A percentile compares a stretch with the other conserved stretches of the same genome.
phyloP scores from a whole-genome alignment of 495 filamentous ascomycete species.

The Extremus antarcticus region DNA sequence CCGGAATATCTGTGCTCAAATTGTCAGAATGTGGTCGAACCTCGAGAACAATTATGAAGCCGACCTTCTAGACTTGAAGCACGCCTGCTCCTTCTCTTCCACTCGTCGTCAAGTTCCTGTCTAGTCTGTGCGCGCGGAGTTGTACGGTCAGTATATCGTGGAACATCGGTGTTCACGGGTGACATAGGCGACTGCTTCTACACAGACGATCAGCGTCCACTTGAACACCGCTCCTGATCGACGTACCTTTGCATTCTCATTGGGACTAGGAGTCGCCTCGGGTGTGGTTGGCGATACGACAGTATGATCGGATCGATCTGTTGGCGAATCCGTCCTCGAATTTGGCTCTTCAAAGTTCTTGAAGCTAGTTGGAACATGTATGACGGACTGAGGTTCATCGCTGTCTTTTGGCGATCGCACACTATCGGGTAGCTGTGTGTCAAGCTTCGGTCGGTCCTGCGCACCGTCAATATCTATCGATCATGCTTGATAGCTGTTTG shows the following conservation, averaged over 20 bases:
- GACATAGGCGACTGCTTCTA: constrained; percentile 15
- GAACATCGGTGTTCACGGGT: constrained; percentile 47
- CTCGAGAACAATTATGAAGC: constrained; percentile 11
- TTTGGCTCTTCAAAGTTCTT: constrained; percentile 45
- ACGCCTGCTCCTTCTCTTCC: constrained; percentile 36
- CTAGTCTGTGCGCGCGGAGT: constrained; percentile 78
- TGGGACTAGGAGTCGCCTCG: constrained; percentile 12
- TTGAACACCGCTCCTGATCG: background rate
- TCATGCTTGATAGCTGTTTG: background rate
- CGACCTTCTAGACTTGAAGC: constrained; percentile 59
- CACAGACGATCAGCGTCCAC: background rate
- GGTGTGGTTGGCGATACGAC: constrained; percentile 9
- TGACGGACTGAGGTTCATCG: constrained; percentile 64
- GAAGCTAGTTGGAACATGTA: constrained; percentile 76
- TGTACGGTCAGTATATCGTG: constrained; percentile 52
- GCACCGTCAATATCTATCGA: constrained; percentile 1
- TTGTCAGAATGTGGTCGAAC: background rate
- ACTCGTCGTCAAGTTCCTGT: constrained; percentile 51
- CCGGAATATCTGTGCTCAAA: constrained; percentile 27
- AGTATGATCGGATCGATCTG: constrained; percentile 19
- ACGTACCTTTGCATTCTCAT: constrained; percentile 20
- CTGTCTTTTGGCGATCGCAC: background rate
- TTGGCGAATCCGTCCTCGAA: constrained; percentile 18
- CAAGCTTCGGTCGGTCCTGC: constrained; percentile 11
- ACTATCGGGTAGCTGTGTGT: constrained; percentile 6